Base-by-base conservation (phyloP, 371 early-diverging fungal species). In the Mucor sp. region DNA sequence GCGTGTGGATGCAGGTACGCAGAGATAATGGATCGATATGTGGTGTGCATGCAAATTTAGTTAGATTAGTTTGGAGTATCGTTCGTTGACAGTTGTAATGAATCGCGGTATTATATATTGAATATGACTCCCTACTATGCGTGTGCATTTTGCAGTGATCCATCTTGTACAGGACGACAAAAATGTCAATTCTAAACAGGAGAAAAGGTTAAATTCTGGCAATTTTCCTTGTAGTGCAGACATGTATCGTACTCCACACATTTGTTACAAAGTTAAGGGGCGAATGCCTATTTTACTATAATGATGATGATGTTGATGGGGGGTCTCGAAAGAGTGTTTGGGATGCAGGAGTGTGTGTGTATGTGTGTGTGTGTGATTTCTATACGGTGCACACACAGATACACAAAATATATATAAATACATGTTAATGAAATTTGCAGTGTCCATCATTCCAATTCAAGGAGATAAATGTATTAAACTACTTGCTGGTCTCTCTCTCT, bases 381-480 rank as follows among this genome's bases (percentile, higher is more conserved):
- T 50, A 23, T 48, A 23, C 21, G 21, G 21, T 25, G 21, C 25
- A 50, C 50, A 50, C 25, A 50, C 50, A 50, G 23, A 50, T 50
- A 23, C 21, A 25, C 23, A 37, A 37, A 37, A 50, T 48, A 48
- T 50, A 50, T 50, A 50, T 23, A 50, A 1, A 25, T 23, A 50
- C 23, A 50, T 50, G 50, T 50, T 50, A 50, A 50, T 50, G 50
- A 50, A 50, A 50, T 50, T 47, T 50, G 50, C 12, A 50, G n/a
- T 25, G 50, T 25, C 6, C 21, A 50, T 50, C 25, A 50, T 50
- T 50, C 25, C 11, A 23, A 19, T 50, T 50, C 50, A 50, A 50
- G 50, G 43, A 44, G 44, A 30, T 60, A 60, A 60, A 60, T 60
- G 61, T 44, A 44, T 39, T 60, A 27, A 60, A 43, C 37, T 30